Conservation (phyloP, 2,329 filamentous ascomycete genomes). For the Ophiocordyceps robertsii region DNA sequence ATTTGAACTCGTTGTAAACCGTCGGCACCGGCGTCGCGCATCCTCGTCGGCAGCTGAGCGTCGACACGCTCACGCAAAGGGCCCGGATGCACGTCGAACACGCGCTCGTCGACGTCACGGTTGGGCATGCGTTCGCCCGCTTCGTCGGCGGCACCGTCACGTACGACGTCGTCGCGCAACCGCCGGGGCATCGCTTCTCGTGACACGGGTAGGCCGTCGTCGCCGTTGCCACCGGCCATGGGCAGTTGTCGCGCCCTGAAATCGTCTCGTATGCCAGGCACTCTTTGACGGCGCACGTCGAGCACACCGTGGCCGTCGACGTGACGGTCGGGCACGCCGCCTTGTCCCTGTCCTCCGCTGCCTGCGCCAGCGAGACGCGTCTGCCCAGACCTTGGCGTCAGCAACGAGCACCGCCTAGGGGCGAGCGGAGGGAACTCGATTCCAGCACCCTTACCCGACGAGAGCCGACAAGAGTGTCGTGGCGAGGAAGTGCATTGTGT, state of each 20-base stretch:
- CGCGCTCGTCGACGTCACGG: constrained; percentile 17
- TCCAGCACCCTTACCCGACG: not conserved
- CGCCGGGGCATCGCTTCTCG: not conserved
- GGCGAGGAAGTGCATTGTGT: not conserved
- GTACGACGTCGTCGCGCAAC: not conserved
- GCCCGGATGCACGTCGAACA: constrained; percentile 20
- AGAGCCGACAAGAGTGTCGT: not conserved
- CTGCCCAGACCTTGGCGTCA: not conserved
- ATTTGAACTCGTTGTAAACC: constrained; percentile 13
- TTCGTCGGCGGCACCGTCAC: not conserved
- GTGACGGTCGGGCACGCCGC: not conserved
- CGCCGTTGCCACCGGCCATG: not conserved
- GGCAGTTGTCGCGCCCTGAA: not conserved
- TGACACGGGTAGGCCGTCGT: not conserved
- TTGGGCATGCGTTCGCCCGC: constrained; percentile 14
- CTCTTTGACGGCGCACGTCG: not conserved
- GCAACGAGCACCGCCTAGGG: not conserved
- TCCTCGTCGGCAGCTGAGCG: constrained; percentile 17
- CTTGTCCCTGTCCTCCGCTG: not conserved
- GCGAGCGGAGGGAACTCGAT: not conserved
- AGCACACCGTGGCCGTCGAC: not conserved
- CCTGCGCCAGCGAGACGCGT: not conserved
- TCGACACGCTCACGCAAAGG: constrained; percentile 15
- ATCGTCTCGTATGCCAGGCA: not conserved
- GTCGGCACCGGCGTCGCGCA: constrained; percentile 18